Evolutionary conservation across 306 rosid species (phyloP), one percentile per base, ranked within the genome.

Genomic region (Castanea crenata): DNA sequence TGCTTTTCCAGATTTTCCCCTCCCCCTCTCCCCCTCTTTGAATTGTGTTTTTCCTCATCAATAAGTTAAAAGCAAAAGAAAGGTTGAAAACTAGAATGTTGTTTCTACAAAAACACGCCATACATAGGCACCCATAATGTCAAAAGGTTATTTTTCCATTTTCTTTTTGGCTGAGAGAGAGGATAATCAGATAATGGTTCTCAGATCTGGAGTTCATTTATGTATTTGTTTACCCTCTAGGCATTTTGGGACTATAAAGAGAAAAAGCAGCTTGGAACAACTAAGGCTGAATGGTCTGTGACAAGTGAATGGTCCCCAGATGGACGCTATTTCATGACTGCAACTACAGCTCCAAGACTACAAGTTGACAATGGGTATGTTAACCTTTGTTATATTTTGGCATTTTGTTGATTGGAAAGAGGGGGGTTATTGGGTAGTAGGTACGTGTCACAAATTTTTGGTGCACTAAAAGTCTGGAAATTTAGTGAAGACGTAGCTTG

Each of bases 251-350:
- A 94, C 83, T 89, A 92, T 23, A 15, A 15, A 21, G 97, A 89
- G 79, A 87, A 73, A 84, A 90, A 90, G 71, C 97, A 90, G 84
- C 88, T 94, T 76, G 89, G 75, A 75, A 18, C 89, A 82, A 92
- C 94, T 3, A 91, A 78, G 87, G 97, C 97, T 49, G 99, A 92
- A 81, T 91, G 92, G 87, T 94, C 99, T 46, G 97, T 94, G 79
- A 86, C 97, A 27, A 91, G 97, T 77, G 99, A 94, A 84, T 94
- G 99, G 97, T 94, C 99, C 74, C 89, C 99, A 1, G 93, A 92
- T 86, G 99, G 99, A 64, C 76, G 89, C 81, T 94, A 91, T 85
- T 92, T 94, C 90, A 91, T 94, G 99, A 94, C 99, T 46, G 97
- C 97, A 23, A 92, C 99, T 58, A 94, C 99, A 15, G 97, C 99